These are phyloP conservation scores for Silybum marianum DNA, from an alignment of 129 eudicot species.

Conservation along the genomic window DNA sequence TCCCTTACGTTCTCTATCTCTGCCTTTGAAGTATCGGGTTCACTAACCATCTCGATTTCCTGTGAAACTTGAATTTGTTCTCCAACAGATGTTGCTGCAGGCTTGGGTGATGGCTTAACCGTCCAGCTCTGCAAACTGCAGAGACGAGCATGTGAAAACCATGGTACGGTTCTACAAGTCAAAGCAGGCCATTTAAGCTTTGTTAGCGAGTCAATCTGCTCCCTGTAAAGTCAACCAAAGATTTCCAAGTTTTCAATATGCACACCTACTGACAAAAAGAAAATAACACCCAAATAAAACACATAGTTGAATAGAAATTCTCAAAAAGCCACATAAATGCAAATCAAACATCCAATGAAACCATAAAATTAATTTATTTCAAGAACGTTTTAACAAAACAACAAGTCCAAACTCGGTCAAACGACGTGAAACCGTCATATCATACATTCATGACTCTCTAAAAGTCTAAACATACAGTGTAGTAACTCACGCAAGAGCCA, in stretches of 20 bases:
- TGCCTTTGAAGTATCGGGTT: constrained; percentile 51
- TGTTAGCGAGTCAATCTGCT: constrained; percentile 71
- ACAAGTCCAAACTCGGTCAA: constrained; percentile 25
- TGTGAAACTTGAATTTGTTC: constrained; percentile 49
- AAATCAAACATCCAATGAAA: constrained; percentile 2
- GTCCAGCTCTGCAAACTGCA: constrained; percentile 78
- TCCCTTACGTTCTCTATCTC: constrained; percentile 58
- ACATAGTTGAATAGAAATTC: background rate
- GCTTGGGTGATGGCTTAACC: constrained; percentile 36
- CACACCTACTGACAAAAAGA: background rate
- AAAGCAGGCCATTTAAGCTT: constrained; percentile 85
- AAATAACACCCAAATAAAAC: constrained; percentile 20
- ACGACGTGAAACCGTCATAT: constrained; percentile 14
- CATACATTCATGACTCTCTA: constrained; percentile 36
- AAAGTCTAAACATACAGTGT: constrained; percentile 50
- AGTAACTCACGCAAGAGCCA: constrained; percentile 96
- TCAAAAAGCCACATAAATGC: background rate
- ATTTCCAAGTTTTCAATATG: constrained; percentile 42
- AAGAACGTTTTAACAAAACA: constrained; percentile 16
- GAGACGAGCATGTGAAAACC: constrained; percentile 69
- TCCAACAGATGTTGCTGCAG: constrained; percentile 32
- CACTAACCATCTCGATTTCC: constrained; percentile 37
- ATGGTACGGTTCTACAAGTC: constrained; percentile 72
- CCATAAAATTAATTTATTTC: constrained; percentile 20
- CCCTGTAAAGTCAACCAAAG: constrained; percentile 84